Percentiles rank a stretch among this genome's conserved stretches.
Conservation (phyloP, 2,329 filamentous ascomycete species). For the Xylariaceae sp. region DNA sequence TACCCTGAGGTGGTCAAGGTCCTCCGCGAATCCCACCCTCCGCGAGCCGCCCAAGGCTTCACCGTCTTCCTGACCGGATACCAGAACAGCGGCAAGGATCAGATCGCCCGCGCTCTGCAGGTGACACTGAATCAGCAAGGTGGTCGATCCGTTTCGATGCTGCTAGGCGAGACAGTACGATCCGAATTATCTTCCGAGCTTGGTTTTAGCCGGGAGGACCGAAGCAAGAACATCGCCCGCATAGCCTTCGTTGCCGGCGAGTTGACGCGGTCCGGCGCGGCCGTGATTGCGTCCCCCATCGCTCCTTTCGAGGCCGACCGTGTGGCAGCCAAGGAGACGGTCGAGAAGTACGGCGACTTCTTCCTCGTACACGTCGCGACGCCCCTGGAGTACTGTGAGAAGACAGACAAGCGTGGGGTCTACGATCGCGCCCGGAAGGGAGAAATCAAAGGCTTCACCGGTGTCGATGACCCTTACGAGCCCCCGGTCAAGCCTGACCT, state of each 20-base stretch:
- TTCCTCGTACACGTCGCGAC: conserved; percentile 95
- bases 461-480: conserved; percentile 97
- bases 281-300: conserved; percentile 94
- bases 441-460: conserved; percentile 97
- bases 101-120: conserved; percentile 90
- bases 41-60: conserved; percentile 89
- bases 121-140: conserved; percentile 98
- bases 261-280: conserved; percentile 85
- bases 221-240: conserved; percentile 89
- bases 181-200: conserved; percentile 90
- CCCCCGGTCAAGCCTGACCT: conserved; percentile 73
- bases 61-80: conserved; percentile 97
- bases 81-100: conserved; percentile 95
- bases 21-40: conserved; percentile 90
- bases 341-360: conserved; percentile 86
- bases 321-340: conserved; percentile 70
- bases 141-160: conserved; percentile 86
- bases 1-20: conserved; percentile 98
- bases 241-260: conserved; percentile 96
- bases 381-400: conserved; percentile 85
- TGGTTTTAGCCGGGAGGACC: conserved; percentile 89
- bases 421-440: conserved; percentile 79
- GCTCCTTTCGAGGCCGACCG: conserved; percentile 83
- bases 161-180: conserved; percentile 93
- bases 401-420: conserved; percentile 88